Evolutionary conservation across 139 green algal genomes (phyloP).

Genomic region (Mesostigma viride): DNA sequence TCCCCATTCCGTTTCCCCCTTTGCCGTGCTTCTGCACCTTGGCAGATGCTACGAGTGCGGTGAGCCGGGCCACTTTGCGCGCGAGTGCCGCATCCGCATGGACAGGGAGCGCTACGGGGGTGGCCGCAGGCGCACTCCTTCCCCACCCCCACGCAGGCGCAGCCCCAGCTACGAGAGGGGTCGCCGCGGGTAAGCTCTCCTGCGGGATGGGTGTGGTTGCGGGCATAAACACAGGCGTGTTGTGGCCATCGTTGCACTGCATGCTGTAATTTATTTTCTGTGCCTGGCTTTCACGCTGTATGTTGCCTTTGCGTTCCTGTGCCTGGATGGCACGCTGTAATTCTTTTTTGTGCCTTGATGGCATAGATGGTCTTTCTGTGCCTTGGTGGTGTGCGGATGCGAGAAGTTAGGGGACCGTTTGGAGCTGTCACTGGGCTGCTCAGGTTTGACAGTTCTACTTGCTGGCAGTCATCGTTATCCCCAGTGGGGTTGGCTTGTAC

Average conservation of each 20-base stretch:
- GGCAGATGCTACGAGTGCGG: conserved; percentile 33
- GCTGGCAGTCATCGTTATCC: too few species aligned
- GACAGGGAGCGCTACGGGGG: conserved; percentile 9
- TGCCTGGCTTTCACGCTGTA: conserved; percentile 9
- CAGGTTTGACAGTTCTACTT: too few species aligned
- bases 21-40: too few species aligned
- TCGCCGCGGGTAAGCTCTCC: background rate
- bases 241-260: background rate
- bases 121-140: conserved; percentile 19
- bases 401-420: too few species aligned
- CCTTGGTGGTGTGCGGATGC: too few species aligned
- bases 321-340: too few species aligned
- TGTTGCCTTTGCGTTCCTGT: too few species aligned
- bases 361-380: too few species aligned
- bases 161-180: conserved; percentile 29
- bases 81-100: conserved; percentile 24
- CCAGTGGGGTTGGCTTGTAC: too few species aligned
- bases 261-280: conserved; percentile 4
- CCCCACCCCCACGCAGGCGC: conserved; percentile 13
- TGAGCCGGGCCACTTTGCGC: conserved; percentile 29
- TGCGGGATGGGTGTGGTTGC: background rate
- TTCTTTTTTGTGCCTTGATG: too few species aligned
- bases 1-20: too few species aligned
- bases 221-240: background rate
- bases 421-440: too few species aligned